Evolutionary conservation across 129 eudicot genomes (phyloP), one percentile per base, ranked within the genome.

Genomic region (Ambrosia artemisiifolia): DNA sequence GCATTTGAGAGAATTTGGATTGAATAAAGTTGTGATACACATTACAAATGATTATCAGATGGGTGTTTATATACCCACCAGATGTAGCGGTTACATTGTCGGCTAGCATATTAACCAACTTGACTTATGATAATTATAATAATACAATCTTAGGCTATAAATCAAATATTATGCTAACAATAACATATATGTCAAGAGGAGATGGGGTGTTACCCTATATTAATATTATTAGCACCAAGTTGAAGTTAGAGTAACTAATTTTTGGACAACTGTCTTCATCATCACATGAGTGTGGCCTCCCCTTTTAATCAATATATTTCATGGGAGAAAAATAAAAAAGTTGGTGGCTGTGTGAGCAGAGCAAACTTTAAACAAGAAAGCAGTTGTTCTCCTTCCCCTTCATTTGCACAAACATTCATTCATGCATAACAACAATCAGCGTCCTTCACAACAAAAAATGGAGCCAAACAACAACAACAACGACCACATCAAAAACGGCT

Each of bases 401-500:
- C 50, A 35, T 35, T 11, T 70, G 40, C 81, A 46, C 12, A 18
- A 0, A 57, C 0, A 32, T 34, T 19, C 9, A 71, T 56, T n/a
- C 38, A 38, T 36, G 33, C 73, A n/a, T n/a, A 72, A 43, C 18
- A 11, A 11, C 53, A 60, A 46, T 46, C 67, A 43, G 69, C 42
- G 66, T 34, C 24, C 40, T 60, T 48, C 34, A 59, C 38, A 54
- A 35, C 30, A 13, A 54, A 35, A 78, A 44, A 84, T 78, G 84
- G 75, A 72, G 72, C 82, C 63, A 46, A 71, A 57, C 64, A 57
- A 38, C 43, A 36, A 35, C 40, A 36, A 38, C 43, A 38, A 65
- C 42, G 78, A 64, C 11, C 82, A 75, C 51, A 78, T 78, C 36
- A 78, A 70, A 63, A 78, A 78, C 7, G 93, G 89, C 3, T 92